Conservation (phyloP, 768 basidiomycete genomes). For the Tulasnella sp. region DNA sequence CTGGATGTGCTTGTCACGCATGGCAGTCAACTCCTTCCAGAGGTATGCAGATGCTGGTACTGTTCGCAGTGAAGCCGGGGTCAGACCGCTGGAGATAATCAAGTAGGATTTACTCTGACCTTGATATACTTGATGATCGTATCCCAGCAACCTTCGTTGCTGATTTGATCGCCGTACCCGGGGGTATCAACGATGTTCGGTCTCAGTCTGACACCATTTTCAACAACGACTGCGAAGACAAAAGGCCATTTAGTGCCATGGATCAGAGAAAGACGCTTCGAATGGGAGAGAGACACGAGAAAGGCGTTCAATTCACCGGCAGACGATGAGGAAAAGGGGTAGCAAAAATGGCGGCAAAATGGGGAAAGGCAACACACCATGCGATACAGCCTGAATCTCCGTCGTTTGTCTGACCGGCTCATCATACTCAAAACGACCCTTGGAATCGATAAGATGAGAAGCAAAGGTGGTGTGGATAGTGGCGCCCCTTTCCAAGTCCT, state of each 20-base stretch:
- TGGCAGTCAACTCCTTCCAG: conserved; percentile 96
- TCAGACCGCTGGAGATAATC: background rate
- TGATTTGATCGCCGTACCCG: conserved; percentile 96
- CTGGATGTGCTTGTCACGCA: conserved; percentile 96
- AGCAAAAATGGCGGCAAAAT: too few species aligned
- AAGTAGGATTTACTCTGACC: conserved; percentile 22
- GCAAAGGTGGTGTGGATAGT: conserved; percentile 99
- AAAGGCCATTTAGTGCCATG: background rate
- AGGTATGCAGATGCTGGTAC: conserved; percentile 98
- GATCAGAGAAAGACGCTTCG: background rate
- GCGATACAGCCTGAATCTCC: conserved; percentile 89
- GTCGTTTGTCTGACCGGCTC: conserved; percentile 92
- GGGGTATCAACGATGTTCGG: conserved; percentile 99
- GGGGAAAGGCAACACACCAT: conserved; percentile 51
- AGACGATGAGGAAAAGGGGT: background rate
- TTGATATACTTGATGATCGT: conserved; percentile 99
- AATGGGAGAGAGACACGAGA: background rate
- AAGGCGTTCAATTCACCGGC: background rate
- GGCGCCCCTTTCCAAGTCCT: conserved; percentile 95
- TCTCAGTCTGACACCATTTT: conserved; percentile 90
- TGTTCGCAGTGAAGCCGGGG: conserved; percentile 25
- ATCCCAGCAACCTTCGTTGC: conserved; percentile 99
- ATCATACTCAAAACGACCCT: conserved; percentile 82
- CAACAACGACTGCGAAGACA: conserved; percentile 65
- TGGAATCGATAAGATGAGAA: conserved; percentile 94